Base-by-base conservation (phyloP, 1,284 basidiomycete genomes). In the Marasmius sp. region DNA sequence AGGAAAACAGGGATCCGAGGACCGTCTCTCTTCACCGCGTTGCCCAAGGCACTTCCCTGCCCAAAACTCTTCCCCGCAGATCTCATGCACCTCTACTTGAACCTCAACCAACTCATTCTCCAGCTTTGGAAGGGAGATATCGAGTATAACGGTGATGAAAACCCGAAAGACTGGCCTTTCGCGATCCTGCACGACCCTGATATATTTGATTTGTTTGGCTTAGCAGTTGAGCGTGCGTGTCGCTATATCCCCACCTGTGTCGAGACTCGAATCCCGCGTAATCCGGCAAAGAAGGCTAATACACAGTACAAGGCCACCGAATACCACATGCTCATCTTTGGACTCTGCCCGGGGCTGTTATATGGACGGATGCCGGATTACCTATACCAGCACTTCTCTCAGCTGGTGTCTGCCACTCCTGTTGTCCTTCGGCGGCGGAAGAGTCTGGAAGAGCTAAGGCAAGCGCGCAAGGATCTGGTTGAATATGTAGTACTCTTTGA, bases 11-110 rank as follows among this genome's bases (percentile, higher is more conserved):
- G 53, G 12, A 55, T 55, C 8, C 36, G 36, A 14, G 6, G 20
- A 43, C 53, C 34, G 11, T 39, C 36, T 38, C 6, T 53, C 14
- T 6, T 41, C 7, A 27, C 34, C 8, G 20, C 33, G n/a, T 18
- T 49, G 6, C 27, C 18, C 18, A 12, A 47, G 8, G 10, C 50
- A 5, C 5, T 52, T 33, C 22, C 50, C 8, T 8, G 14, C 5
- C 50, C 50, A 5, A 14, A 34, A 14, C 34, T 45, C 20, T 71
- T 74, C 50, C 58, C 61, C 0, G 63, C 43, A 0, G 71, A 77
- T 48, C 50, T 71, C n/a, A 75, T 76, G 74, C 75, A 77, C 57
- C 62, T 0, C 38, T 65, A 0, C 58, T 71, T 6, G 1, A 76
- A 75, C 14, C 3, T 75, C 0, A 45, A 67, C 0, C 69, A 75